A percentile compares a stretch with the other conserved stretches of the same genome.
phyloP scores from a whole-genome alignment of 2,329 filamentous ascomycete species.

The Penicillium sp. region DNA sequence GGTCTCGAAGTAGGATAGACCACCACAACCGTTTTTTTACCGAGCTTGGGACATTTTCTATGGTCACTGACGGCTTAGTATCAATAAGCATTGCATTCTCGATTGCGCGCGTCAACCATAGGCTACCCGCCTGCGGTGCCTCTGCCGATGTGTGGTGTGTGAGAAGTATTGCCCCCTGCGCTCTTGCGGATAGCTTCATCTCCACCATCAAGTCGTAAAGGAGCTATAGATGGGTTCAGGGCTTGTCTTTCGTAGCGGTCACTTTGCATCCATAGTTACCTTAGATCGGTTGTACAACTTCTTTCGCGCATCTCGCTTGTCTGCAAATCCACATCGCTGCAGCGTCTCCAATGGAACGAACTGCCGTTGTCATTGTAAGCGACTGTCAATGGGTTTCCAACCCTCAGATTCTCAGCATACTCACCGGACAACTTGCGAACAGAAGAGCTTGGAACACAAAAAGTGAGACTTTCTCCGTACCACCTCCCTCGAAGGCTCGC shows the following conservation, averaged over 20 bases:
- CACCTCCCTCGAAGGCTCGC: slow-evolving; percentile 30
- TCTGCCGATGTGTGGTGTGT: slow-evolving; percentile 49
- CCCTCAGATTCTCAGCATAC: slow-evolving; percentile 18
- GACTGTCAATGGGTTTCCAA: background rate
- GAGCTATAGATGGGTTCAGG: slow-evolving; percentile 24
- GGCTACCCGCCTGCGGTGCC: slow-evolving; percentile 37
- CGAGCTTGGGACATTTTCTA: slow-evolving; percentile 40
- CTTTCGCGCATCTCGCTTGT: slow-evolving; percentile 53
- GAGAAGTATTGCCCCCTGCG: slow-evolving; percentile 42
- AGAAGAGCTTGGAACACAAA: slow-evolving; percentile 42
- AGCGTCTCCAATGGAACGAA: slow-evolving; percentile 57
- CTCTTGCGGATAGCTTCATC: slow-evolving; percentile 31
- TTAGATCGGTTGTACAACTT: slow-evolving; percentile 54
- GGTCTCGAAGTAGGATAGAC: slow-evolving; percentile 61
- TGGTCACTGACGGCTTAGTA: slow-evolving; percentile 50
- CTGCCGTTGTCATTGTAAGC: slow-evolving; percentile 25
- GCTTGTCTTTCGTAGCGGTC: no score
- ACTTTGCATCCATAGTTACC: slow-evolving; percentile 27
- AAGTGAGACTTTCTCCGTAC: slow-evolving; percentile 33
- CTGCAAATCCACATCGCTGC: slow-evolving; percentile 47
- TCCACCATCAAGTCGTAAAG: slow-evolving; percentile 42
- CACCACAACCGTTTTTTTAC: slow-evolving; percentile 61
- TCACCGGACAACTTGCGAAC: slow-evolving; percentile 43
- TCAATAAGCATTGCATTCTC: slow-evolving; percentile 57
- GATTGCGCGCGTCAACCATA: slow-evolving; percentile 58